Conservation (phyloP, 2,329 filamentous ascomycete genomes). For the Aspergillus sp. region DNA sequence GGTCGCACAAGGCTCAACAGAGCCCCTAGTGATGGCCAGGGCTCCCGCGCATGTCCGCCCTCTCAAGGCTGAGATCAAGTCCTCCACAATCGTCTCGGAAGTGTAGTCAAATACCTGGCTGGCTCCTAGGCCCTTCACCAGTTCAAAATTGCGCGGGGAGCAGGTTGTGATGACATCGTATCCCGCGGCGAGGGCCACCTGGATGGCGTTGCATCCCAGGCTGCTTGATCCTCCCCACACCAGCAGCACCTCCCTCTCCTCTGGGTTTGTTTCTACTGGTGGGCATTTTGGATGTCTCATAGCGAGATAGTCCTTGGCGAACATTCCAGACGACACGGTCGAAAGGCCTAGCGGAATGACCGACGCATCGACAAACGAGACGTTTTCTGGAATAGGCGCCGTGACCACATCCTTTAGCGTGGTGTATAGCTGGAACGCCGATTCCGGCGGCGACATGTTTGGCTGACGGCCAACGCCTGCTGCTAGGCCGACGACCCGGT, state of each 20-base stretch:
- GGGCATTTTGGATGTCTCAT: slow-evolving; percentile 15
- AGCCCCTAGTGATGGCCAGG: background rate
- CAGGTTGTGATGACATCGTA: slow-evolving; percentile 13
- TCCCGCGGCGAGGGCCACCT: slow-evolving; percentile 12
- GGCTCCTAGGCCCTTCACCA: slow-evolving; percentile 45
- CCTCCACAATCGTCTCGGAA: slow-evolving; percentile 7
- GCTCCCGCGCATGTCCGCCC: slow-evolving; percentile 11
- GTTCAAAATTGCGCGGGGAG: slow-evolving; percentile 11
- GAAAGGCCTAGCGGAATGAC: slow-evolving; percentile 34
- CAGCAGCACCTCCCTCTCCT: slow-evolving; percentile 24
- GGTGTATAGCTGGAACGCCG: slow-evolving; percentile 31
- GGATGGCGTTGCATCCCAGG: slow-evolving; percentile 15
- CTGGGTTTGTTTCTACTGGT: background rate
- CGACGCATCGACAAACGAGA: slow-evolving; percentile 29
- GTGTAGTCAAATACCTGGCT: slow-evolving; percentile 47
- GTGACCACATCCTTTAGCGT: slow-evolving; percentile 21
- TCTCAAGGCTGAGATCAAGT: slow-evolving; percentile 14
- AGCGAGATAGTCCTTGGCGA: slow-evolving; percentile 22
- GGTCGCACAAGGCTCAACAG: slow-evolving; percentile 4
- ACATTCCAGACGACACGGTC: slow-evolving; percentile 30
- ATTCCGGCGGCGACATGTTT: slow-evolving; percentile 12
- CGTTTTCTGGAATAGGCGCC: slow-evolving; percentile 23
- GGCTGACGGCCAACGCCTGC: slow-evolving; percentile 9
- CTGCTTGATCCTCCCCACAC: slow-evolving; percentile 19
- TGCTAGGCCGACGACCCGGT: slow-evolving; percentile 30